Percentiles rank a stretch among this genome's conserved stretches.
phyloP scores from a whole-genome alignment of 108 stramenopile species.

The Cyclotella kingstonii region DNA sequence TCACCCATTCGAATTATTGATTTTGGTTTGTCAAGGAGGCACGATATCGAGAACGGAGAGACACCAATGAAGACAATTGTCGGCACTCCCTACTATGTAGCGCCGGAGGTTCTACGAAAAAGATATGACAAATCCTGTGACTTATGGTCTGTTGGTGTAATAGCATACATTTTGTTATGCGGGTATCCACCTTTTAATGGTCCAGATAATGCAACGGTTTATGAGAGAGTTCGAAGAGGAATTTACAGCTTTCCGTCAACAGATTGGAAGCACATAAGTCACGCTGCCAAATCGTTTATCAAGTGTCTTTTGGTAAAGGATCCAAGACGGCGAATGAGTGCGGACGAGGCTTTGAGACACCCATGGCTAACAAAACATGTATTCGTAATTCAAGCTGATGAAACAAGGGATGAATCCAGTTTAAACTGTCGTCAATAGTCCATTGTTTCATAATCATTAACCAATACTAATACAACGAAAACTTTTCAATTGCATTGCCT shows the following conservation, averaged over 20 bases:
- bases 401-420: too few species aligned
- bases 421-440: too few species aligned
- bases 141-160: conserved; percentile 93
- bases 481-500: too few species aligned
- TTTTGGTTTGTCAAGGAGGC: conserved; percentile 49
- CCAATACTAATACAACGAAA: too few species aligned
- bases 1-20: conserved; percentile 51
- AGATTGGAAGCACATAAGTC: conserved; percentile 45
- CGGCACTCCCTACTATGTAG: conserved; percentile 65
- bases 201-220: conserved; percentile 33
- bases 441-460: too few species aligned
- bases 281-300: conserved; percentile 48
- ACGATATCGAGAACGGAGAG: conserved; percentile 28
- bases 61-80: conserved; percentile 6
- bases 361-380: too few species aligned
- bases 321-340: conserved; percentile 37
- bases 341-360: conserved; percentile 47
- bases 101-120: conserved; percentile 51
- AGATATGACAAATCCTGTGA: conserved; percentile 65
- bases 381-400: too few species aligned
- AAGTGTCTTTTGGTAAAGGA: conserved; percentile 36
- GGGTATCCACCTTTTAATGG: conserved; percentile 92
- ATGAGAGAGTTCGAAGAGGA: conserved; percentile 1
- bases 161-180: too few species aligned
- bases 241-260: conserved; percentile 27